Evolutionary conservation across 2,329 filamentous ascomycete genomes (phyloP).

Genomic region (Cladorrhinum sp.): DNA sequence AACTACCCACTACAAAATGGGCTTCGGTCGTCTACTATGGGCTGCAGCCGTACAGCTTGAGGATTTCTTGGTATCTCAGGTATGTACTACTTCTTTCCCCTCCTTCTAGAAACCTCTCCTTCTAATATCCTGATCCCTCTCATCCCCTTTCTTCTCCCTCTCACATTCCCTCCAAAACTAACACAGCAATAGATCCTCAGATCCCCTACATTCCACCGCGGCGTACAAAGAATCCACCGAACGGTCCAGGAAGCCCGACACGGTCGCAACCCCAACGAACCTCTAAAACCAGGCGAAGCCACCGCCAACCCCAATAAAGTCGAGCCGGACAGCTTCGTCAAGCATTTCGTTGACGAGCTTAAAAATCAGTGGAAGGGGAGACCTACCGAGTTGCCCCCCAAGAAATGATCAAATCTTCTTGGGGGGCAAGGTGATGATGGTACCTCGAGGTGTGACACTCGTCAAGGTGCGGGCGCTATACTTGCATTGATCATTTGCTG

Average conservation of each 20-base stretch:
- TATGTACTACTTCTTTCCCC: neutral
- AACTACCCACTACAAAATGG: neutral
- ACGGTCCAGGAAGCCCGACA: constrained; percentile 47
- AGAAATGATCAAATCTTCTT: constrained; percentile 21
- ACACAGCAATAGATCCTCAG: constrained; percentile 40
- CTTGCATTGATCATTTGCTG: no score
- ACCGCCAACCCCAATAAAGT: constrained; percentile 38
- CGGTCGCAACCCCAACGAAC: constrained; percentile 50
- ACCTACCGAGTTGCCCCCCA: constrained; percentile 36
- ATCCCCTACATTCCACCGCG: constrained; percentile 50
- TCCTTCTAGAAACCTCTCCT: neutral
- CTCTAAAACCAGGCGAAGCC: constrained; percentile 50
- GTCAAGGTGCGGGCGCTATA: no score
- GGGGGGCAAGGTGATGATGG: neutral
- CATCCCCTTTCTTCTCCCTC: neutral
- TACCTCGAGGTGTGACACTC: neutral
- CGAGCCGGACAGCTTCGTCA: constrained; percentile 37
- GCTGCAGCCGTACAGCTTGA: constrained; percentile 13
- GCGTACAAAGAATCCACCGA: constrained; percentile 51
- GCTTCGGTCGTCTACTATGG: constrained; percentile 18
- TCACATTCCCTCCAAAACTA: neutral
- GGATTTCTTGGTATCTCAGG: constrained; percentile 25
- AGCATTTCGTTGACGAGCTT: constrained; percentile 50
- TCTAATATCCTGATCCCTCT: no score
- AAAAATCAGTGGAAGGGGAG: constrained; percentile 48